Percentiles rank a stretch among this genome's conserved stretches.
phyloP scores from a whole-genome alignment of 2,329 filamentous ascomycete genomes.

The Penicillium hordei region DNA sequence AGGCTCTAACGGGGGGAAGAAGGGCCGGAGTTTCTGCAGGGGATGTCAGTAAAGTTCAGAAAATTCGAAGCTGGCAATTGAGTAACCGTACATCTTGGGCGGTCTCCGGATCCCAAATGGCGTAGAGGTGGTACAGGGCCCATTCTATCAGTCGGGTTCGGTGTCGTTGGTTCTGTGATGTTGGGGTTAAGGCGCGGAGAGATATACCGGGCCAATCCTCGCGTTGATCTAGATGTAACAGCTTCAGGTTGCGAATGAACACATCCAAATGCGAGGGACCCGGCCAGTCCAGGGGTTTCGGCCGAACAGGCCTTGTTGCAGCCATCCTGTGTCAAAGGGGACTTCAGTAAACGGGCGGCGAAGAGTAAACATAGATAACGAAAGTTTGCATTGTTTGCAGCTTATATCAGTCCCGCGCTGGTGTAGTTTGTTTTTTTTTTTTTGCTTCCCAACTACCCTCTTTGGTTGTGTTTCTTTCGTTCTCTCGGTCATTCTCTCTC shows the following conservation, averaged over 20 bases:
- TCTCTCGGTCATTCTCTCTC: conserved; percentile 4
- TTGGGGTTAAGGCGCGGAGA: conserved; percentile 67
- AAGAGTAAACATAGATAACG: conserved; percentile 28
- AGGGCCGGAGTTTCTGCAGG: conserved; percentile 80
- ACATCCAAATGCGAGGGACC: conserved; percentile 58
- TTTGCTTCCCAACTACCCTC: neutral
- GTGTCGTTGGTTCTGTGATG: conserved; percentile 73
- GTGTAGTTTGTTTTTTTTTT: conserved; percentile 4
- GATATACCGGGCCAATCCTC: conserved; percentile 80
- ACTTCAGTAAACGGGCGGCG: conserved; percentile 12
- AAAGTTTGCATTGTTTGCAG: conserved; percentile 29
- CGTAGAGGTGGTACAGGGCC: conserved; percentile 84
- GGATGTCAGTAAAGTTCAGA: conserved; percentile 9
- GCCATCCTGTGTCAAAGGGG: conserved; percentile 31
- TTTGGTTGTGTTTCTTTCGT: conserved; percentile 6
- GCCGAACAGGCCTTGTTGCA: conserved; percentile 30
- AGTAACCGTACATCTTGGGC: conserved; percentile 62
- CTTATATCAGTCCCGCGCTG: conserved; percentile 11
- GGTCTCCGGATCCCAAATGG: conserved; percentile 76
- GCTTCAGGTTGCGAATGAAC: conserved; percentile 79
- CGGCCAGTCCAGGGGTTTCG: conserved; percentile 38
- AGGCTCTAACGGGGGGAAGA: conserved; percentile 87
- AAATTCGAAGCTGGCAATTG: neutral
- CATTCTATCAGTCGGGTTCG: conserved; percentile 83
- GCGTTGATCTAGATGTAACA: conserved; percentile 74